Percentiles rank a stretch among this genome's conserved stretches.
phyloP scores from a whole-genome alignment of 2,329 filamentous ascomycete species.

The Dactylellina drechsleri region DNA sequence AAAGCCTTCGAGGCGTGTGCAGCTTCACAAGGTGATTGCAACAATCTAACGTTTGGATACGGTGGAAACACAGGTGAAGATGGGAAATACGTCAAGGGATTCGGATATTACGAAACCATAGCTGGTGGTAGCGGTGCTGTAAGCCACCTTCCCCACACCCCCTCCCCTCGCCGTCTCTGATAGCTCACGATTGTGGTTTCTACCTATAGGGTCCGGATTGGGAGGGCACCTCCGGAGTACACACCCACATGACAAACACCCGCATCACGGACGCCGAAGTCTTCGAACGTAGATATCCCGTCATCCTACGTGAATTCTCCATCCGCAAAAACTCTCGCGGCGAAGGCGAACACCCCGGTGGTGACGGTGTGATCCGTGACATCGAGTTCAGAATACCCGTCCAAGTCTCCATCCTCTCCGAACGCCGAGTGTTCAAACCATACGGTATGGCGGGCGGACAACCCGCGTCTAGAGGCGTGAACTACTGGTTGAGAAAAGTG shows the following conservation, averaged over 20 bases:
- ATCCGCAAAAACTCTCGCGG: slow-evolving; percentile 73
- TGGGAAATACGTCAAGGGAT: slow-evolving; percentile 73
- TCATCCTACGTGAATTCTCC: slow-evolving; percentile 76
- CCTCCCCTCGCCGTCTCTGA: slow-evolving; percentile 11
- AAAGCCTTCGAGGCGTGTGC: slow-evolving; percentile 82
- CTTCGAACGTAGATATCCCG: slow-evolving; percentile 80
- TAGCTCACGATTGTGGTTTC: slow-evolving; percentile 3
- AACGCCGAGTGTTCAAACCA: slow-evolving; percentile 78
- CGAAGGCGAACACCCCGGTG: slow-evolving; percentile 73
- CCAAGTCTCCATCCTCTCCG: slow-evolving; percentile 80
- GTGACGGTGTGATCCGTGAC: slow-evolving; percentile 79
- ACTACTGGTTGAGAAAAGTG: slow-evolving; percentile 85
- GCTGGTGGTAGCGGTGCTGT: slow-evolving; percentile 77
- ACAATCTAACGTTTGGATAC: slow-evolving; percentile 86
- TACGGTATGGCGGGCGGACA: slow-evolving; percentile 86
- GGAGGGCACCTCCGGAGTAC: slow-evolving; percentile 79
- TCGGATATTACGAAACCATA: slow-evolving; percentile 89
- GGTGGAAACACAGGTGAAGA: slow-evolving; percentile 71
- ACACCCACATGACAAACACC: slow-evolving; percentile 88
- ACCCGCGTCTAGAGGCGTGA: slow-evolving; percentile 80
- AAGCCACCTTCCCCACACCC: slow-evolving; percentile 7
- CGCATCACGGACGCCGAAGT: slow-evolving; percentile 83
- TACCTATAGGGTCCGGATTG: slow-evolving; percentile 69
- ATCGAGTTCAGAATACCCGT: slow-evolving; percentile 83
- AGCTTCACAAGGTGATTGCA: slow-evolving; percentile 81